Percentiles rank a stretch among this genome's conserved stretches.
phyloP scores from a whole-genome alignment of 1,284 basidiomycete species.

The Meira miltonrushii region DNA sequence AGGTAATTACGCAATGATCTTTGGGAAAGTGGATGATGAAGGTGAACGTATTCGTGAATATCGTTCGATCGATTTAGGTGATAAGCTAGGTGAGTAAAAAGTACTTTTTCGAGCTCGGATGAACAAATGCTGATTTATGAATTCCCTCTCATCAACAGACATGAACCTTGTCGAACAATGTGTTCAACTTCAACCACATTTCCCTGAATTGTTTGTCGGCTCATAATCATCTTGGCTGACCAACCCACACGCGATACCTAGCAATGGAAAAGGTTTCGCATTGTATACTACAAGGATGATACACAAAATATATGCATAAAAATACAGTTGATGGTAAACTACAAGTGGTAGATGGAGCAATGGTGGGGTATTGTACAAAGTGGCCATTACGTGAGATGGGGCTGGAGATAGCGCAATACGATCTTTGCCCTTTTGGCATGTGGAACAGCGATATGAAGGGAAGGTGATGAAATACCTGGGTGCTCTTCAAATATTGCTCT shows the following conservation, averaged over 20 bases:
- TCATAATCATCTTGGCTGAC: too few relatives aligned
- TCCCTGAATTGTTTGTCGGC: neutral
- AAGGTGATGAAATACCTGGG: too few relatives aligned
- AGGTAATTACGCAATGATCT: constrained; percentile 43
- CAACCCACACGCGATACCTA: too few relatives aligned
- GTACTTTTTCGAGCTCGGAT: neutral
- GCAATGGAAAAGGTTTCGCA: too few relatives aligned
- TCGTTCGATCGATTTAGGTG: constrained; percentile 32
- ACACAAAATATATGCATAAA: too few relatives aligned
- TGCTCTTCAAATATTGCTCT: neutral
- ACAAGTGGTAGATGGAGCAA: too few relatives aligned
- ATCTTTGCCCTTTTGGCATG: neutral
- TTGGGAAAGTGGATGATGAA: constrained; percentile 44
- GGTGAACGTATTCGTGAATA: constrained; percentile 31
- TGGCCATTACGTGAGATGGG: too few relatives aligned
- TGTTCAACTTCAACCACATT: constrained; percentile 1
- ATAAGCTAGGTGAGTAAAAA: constrained; percentile 33
- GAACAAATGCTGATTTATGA: neutral
- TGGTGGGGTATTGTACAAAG: too few relatives aligned
- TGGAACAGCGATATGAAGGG: neutral
- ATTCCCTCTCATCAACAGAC: neutral
- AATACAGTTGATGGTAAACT: too few relatives aligned
- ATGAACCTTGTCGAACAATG: constrained; percentile 3
- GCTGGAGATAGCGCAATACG: neutral
- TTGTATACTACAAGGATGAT: too few relatives aligned